phyloP scores from a whole-genome alignment of 805 yeast genomes.

The Clavispora santaluciae region DNA sequence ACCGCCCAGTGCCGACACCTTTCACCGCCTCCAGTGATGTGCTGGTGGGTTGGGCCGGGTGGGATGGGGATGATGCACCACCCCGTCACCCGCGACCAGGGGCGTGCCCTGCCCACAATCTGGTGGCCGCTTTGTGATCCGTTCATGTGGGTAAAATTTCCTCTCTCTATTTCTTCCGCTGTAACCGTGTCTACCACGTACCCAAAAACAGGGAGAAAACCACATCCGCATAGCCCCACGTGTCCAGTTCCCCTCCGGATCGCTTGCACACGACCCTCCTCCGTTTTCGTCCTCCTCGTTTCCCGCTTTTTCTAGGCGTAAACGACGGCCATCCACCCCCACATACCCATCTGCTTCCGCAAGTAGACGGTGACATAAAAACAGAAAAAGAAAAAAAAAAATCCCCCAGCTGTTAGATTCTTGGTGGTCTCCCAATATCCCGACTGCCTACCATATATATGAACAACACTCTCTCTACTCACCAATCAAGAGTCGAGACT shows the following conservation, averaged over 20 bases:
- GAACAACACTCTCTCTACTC: slow-evolving; percentile 13
- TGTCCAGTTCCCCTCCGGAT: not conserved
- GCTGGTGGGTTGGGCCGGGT: too few species aligned
- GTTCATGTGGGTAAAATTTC: not conserved
- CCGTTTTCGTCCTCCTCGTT: not conserved
- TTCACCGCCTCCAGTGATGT: too few species aligned
- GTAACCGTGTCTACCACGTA: not conserved
- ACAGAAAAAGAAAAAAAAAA: not conserved
- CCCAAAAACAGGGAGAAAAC: not conserved
- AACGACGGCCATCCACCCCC: not conserved
- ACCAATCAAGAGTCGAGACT: slow-evolving; percentile 12
- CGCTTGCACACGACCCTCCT: not conserved
- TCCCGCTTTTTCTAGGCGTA: not conserved
- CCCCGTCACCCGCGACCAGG: not conserved
- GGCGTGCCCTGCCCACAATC: not conserved
- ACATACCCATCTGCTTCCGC: not conserved
- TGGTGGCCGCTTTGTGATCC: slow-evolving; percentile 1
- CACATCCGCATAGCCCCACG: not conserved
- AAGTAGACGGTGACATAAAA: too few species aligned
- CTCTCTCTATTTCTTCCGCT: slow-evolving; percentile 1
- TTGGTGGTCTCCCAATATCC: not conserved
- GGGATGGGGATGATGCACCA: too few species aligned
- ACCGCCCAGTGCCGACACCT: too few species aligned
- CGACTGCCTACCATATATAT: slow-evolving; percentile 4
- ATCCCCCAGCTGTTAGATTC: not conserved